Evolutionary conservation across 1,284 basidiomycete genomes (phyloP).

Genomic region (Cystobasidium pallidum): DNA sequence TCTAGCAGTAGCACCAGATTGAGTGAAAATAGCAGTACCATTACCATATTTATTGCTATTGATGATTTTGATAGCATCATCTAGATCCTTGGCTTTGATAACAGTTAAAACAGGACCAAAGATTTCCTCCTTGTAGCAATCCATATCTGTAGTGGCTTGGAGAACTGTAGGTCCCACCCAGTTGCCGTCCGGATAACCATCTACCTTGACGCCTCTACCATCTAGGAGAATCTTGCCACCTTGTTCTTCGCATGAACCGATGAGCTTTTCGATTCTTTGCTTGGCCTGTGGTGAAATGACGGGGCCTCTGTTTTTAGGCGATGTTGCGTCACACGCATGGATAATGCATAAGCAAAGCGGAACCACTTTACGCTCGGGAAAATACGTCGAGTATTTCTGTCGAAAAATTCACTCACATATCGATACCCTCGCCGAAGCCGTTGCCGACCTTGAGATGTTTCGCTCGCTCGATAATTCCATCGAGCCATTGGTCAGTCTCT

Average conservation of each 20-base stretch:
- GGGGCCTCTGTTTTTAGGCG: slow-evolving; percentile 72
- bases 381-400: not conserved
- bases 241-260: slow-evolving; percentile 78
- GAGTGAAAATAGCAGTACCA: slow-evolving; percentile 95
- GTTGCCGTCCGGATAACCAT: slow-evolving; percentile 85
- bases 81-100: slow-evolving; percentile 78
- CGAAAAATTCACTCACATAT: slow-evolving; percentile 68
- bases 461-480: slow-evolving; percentile 82
- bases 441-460: slow-evolving; percentile 80
- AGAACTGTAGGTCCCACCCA: slow-evolving; percentile 94
- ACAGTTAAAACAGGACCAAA: slow-evolving; percentile 90
- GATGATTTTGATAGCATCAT: slow-evolving; percentile 87
- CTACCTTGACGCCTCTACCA: slow-evolving; percentile 71
- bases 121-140: slow-evolving; percentile 88
- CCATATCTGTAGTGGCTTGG: slow-evolving; percentile 79
- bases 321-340: no score
- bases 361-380: no score
- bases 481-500: slow-evolving; percentile 77
- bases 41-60: slow-evolving; percentile 82
- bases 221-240: slow-evolving; percentile 88
- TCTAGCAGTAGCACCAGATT: slow-evolving; percentile 91
- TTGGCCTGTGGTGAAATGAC: slow-evolving; percentile 89
- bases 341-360: no score
- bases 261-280: slow-evolving; percentile 73
- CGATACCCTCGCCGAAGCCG: slow-evolving; percentile 84